phyloP scores from a whole-genome alignment of 106 monocot genomes.

The Dioscorea dumetorum region DNA sequence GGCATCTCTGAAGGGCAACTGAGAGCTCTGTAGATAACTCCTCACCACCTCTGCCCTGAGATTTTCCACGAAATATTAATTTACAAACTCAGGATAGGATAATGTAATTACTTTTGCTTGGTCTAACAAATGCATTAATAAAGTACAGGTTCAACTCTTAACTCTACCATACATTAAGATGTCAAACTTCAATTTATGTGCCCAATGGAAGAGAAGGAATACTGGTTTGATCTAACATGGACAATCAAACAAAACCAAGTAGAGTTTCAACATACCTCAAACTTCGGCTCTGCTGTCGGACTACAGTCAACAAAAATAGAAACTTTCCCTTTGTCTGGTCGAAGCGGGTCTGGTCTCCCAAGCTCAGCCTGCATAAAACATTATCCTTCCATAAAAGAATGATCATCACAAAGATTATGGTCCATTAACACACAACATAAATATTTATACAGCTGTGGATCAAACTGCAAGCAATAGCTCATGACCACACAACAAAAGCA shows the following conservation, averaged over 20 bases:
- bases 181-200: neutral
- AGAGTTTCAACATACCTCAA: conserved; percentile 47
- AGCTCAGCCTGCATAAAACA: conserved; percentile 64
- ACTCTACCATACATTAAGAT: neutral
- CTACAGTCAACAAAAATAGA: conserved; percentile 84
- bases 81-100: neutral
- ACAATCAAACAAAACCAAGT: neutral
- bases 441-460: neutral
- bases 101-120: neutral
- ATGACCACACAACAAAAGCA: neutral
- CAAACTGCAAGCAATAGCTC: neutral
- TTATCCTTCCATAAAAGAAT: neutral
- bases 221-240: neutral
- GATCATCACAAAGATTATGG: neutral
- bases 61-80: neutral
- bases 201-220: neutral
- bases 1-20: conserved; percentile 73
- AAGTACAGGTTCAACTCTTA: neutral
- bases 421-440: neutral
- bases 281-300: conserved; percentile 67
- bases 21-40: conserved; percentile 85
- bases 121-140: neutral
- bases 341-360: conserved; percentile 59
- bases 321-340: conserved; percentile 81
- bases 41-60: conserved; percentile 81